A percentile compares a stretch with the other conserved stretches of the same genome.
Evolutionary conservation across 257 asterid genomes (phyloP).

Genomic region (Coffea eugenioides): DNA sequence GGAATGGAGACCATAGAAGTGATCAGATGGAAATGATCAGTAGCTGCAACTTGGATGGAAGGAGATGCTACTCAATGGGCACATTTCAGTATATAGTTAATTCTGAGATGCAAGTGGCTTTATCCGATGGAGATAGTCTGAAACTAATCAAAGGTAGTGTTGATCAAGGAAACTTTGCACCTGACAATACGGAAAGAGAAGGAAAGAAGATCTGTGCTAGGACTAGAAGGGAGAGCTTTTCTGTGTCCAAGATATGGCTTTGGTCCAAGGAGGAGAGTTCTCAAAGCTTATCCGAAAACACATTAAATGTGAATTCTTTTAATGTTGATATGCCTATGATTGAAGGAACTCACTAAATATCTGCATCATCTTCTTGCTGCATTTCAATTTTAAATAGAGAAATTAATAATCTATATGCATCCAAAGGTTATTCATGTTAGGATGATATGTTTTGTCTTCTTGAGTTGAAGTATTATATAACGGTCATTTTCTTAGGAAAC

Average conservation of each 20-base stretch:
- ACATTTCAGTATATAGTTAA: constrained; percentile 54
- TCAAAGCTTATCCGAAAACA: constrained; percentile 21
- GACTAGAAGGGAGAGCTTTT: constrained; percentile 61
- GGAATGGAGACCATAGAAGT: constrained; percentile 9
- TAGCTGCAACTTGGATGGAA: constrained; percentile 45
- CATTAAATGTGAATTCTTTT: constrained; percentile 19
- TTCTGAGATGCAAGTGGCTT: constrained; percentile 39
- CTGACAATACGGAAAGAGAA: constrained; percentile 27
- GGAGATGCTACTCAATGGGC: constrained; percentile 74
- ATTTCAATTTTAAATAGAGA: background rate
- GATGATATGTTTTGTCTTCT: background rate
- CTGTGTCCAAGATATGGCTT: constrained; percentile 70
- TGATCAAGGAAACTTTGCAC: constrained; percentile 14
- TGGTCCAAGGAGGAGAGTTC: constrained; percentile 58
- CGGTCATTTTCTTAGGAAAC: no score
- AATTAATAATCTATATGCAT: no score
- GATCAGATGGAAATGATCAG: constrained; percentile 21
- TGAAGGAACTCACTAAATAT: constrained; percentile 28
- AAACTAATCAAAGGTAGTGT: constrained; percentile 1
- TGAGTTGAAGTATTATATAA: background rate
- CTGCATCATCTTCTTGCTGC: constrained; percentile 5
- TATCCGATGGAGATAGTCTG: constrained; percentile 18
- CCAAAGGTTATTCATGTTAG: background rate
- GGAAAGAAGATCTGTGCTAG: constrained; percentile 42
- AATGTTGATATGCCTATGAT: constrained; percentile 21